phyloP scores from a whole-genome alignment of 1,139 yeast genomes.

The Diutina siamensis region DNA sequence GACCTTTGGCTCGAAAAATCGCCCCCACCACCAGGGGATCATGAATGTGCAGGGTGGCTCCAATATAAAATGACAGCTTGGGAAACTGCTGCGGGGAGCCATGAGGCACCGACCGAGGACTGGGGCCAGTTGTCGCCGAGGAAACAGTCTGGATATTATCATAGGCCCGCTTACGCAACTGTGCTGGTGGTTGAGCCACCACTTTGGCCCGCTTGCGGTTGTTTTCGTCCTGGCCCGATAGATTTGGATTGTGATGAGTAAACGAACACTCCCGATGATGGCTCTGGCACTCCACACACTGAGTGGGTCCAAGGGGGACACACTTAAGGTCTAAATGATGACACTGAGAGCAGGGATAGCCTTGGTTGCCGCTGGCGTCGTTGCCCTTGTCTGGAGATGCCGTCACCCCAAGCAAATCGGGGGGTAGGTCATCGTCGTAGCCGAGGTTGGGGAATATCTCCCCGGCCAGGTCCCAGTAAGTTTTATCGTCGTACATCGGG shows the following conservation, averaged over 20 bases:
- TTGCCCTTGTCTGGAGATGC: not conserved
- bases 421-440: not conserved
- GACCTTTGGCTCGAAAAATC: slow-evolving; percentile 32
- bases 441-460: not conserved
- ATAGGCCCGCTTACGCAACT: slow-evolving; percentile 17
- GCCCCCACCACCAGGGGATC: slow-evolving; percentile 47
- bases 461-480: slow-evolving; percentile 4
- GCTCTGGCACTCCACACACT: slow-evolving; percentile 59
- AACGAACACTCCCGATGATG: slow-evolving; percentile 58
- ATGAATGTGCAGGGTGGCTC: slow-evolving; percentile 56
- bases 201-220: slow-evolving; percentile 13
- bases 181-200: slow-evolving; percentile 8
- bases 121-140: slow-evolving; percentile 21
- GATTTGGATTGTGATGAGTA: slow-evolving; percentile 8
- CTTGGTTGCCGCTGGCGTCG: not conserved
- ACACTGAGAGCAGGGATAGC: not conserved
- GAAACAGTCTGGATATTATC: too few relatives aligned
- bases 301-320: slow-evolving; percentile 44
- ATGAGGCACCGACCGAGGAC: slow-evolving; percentile 12
- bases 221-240: slow-evolving; percentile 16
- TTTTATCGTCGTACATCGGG: slow-evolving; percentile 4
- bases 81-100: slow-evolving; percentile 37
- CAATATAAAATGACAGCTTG: slow-evolving; percentile 64
- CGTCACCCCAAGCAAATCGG: not conserved
- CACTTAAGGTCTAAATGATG: slow-evolving; percentile 27